Conservation (phyloP, 495 filamentous ascomycete species). For the Talaromyces proteolyticus region DNA sequence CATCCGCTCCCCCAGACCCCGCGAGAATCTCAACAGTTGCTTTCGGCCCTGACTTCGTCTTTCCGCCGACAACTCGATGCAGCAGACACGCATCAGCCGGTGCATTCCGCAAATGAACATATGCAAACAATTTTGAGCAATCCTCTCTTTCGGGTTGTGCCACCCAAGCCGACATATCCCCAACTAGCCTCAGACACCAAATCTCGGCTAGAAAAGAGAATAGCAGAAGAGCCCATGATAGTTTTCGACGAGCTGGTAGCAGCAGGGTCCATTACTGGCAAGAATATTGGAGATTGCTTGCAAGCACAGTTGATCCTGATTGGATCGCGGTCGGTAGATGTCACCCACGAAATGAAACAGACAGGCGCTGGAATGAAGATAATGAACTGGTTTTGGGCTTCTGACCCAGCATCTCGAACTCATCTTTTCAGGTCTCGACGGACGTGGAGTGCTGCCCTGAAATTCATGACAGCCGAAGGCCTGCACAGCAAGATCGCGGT, state of each 20-base stretch:
- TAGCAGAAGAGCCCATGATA: slow-evolving; percentile 28
- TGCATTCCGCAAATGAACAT: slow-evolving; percentile 46
- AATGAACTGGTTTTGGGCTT: slow-evolving; percentile 36
- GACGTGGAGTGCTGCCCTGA: slow-evolving; percentile 15
- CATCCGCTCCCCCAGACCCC: slow-evolving; percentile 60
- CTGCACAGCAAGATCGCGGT: slow-evolving; percentile 23
- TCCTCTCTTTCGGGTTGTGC: slow-evolving; percentile 47
- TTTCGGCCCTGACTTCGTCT: slow-evolving; percentile 65
- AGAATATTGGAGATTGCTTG: slow-evolving; percentile 19
- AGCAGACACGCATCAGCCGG: slow-evolving; percentile 22
- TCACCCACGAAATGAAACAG: slow-evolving; percentile 22
- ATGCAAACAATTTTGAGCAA: slow-evolving; percentile 63
- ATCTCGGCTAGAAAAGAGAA: slow-evolving; percentile 7
- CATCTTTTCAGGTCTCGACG: slow-evolving; percentile 19
- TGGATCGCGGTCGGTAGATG: slow-evolving; percentile 8
- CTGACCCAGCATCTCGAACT: slow-evolving; percentile 19
- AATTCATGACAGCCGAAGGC: slow-evolving; percentile 36
- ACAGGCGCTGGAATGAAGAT: slow-evolving; percentile 28
- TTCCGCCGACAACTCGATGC: slow-evolving; percentile 68
- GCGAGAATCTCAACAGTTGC: slow-evolving; percentile 61
- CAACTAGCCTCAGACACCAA: not conserved
- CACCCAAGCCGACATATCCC: slow-evolving; percentile 11
- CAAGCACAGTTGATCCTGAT: slow-evolving; percentile 28
- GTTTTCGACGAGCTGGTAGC: slow-evolving; percentile 36
- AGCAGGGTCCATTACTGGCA: slow-evolving; percentile 22